Percentiles rank a stretch among this genome's conserved stretches.
Conservation (phyloP, 2,329 filamentous ascomycete species). For the Fusarium nurragi region DNA sequence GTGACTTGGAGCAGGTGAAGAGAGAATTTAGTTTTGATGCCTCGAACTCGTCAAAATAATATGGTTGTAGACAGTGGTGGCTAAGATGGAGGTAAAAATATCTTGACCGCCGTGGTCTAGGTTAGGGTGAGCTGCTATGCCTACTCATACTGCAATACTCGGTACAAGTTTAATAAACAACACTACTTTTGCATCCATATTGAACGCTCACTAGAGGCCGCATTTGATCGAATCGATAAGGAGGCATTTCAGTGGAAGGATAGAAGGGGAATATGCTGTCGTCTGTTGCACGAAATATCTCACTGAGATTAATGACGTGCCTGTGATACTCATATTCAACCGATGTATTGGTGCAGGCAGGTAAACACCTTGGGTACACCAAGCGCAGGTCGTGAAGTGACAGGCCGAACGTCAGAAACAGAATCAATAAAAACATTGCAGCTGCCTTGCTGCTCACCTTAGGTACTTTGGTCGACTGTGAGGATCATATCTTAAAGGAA, state of each 20-base stretch:
- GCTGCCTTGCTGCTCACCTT: too few species aligned
- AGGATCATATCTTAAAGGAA: neutral
- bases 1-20: too few species aligned
- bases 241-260: neutral
- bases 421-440: too few species aligned
- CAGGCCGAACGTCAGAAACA: neutral
- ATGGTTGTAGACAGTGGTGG: neutral
- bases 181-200: neutral
- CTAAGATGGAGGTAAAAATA: neutral
- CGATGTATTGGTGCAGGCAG: too few species aligned
- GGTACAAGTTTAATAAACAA: too few species aligned
- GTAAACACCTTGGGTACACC: too few species aligned
- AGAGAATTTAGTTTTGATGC: neutral
- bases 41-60: neutral
- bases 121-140: neutral
- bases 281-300: rapidly evolving
- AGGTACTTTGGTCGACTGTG: too few species aligned
- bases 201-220: too few species aligned
- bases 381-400: neutral
- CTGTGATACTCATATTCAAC: neutral
- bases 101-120: neutral
- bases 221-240: neutral
- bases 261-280: neutral
- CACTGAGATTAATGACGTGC: neutral
- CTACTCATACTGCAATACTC: too few species aligned